A percentile compares a stretch with the other conserved stretches of the same genome.
Evolutionary conservation across 1,139 yeast genomes (phyloP).

Genomic region (Hyphopichia buzzinii): DNA sequence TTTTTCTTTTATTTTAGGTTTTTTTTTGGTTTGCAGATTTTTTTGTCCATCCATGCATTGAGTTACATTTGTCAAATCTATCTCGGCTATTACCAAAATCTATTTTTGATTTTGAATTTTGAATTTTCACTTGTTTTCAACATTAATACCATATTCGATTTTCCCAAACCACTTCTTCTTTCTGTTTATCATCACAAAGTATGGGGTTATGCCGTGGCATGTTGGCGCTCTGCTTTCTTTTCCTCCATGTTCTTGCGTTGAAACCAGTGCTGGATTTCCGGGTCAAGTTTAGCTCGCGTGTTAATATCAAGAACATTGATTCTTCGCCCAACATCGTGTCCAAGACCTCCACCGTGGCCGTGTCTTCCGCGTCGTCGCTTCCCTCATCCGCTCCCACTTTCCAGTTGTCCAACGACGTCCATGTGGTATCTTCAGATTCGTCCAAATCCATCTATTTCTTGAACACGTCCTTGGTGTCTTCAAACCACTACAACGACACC

Average conservation of each 20-base stretch:
- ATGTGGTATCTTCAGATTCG: conserved; percentile 25
- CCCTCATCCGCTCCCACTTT: conserved; percentile 19
- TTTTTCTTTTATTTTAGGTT: too few relatives aligned
- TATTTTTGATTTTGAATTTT: too few relatives aligned
- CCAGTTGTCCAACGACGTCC: conserved; percentile 16
- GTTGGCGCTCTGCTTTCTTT: neutral
- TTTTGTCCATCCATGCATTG: too few relatives aligned
- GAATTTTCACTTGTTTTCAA: too few relatives aligned
- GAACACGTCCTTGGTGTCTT: conserved; percentile 16
- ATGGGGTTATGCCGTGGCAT: neutral
- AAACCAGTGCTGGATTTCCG: conserved; percentile 12
- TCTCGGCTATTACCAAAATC: too few relatives aligned
- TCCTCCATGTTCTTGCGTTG: neutral
- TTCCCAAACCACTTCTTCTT: too few relatives aligned
- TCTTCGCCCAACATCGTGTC: neutral
- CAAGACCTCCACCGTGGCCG: neutral
- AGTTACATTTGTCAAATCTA: too few relatives aligned
- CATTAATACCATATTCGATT: too few relatives aligned
- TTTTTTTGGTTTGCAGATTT: too few relatives aligned
- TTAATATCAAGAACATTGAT: neutral
- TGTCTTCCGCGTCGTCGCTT: conserved; percentile 6
- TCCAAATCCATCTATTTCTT: conserved; percentile 27
- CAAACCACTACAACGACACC: conserved; percentile 27
- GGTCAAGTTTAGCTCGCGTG: conserved; percentile 3
- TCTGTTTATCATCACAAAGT: too few relatives aligned